A percentile compares a stretch with the other conserved stretches of the same genome.
Conservation (phyloP, 495 filamentous ascomycete genomes). For the Parathielavia hyrcaniae region DNA sequence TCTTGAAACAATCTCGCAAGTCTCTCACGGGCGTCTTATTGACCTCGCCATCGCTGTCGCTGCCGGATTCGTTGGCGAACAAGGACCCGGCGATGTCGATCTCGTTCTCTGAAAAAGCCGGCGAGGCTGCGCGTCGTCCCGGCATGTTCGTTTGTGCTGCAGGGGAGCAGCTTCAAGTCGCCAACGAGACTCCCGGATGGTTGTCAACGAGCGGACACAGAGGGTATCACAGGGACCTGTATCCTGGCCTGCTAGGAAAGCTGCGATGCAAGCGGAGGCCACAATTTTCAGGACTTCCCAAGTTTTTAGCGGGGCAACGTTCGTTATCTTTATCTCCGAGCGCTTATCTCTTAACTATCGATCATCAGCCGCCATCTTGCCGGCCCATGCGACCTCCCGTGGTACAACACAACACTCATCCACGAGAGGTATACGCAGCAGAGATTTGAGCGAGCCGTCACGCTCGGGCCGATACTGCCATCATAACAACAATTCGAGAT, state of each 20-base stretch:
- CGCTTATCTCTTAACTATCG: background rate
- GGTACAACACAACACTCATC: too few relatives aligned
- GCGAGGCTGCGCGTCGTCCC: slow-evolving; percentile 65
- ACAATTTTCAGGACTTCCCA: slow-evolving; percentile 10
- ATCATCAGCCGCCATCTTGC: too few relatives aligned
- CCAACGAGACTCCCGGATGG: background rate
- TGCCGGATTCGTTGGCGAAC: slow-evolving; percentile 52
- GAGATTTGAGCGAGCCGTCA: too few relatives aligned
- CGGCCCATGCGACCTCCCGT: too few relatives aligned
- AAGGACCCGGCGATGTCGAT: slow-evolving; percentile 80
- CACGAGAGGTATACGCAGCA: background rate
- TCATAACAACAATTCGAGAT: background rate
- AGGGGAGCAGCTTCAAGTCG: background rate
- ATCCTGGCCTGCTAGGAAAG: background rate
- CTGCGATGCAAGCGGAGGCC: background rate
- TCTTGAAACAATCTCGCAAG: too few relatives aligned
- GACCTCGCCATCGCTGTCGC: slow-evolving; percentile 28
- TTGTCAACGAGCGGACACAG: background rate
- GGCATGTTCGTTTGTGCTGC: slow-evolving; percentile 23
- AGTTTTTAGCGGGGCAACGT: slow-evolving; percentile 28
- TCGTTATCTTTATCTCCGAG: too few relatives aligned
- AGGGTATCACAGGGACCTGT: background rate
- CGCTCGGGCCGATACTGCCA: background rate
- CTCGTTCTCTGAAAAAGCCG: slow-evolving; percentile 79
- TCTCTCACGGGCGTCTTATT: slow-evolving; percentile 16